Evolutionary conservation across 2,329 filamentous ascomycete species (phyloP), one percentile per base, ranked within the genome.

Genomic region (Penicillium rolfsii): DNA sequence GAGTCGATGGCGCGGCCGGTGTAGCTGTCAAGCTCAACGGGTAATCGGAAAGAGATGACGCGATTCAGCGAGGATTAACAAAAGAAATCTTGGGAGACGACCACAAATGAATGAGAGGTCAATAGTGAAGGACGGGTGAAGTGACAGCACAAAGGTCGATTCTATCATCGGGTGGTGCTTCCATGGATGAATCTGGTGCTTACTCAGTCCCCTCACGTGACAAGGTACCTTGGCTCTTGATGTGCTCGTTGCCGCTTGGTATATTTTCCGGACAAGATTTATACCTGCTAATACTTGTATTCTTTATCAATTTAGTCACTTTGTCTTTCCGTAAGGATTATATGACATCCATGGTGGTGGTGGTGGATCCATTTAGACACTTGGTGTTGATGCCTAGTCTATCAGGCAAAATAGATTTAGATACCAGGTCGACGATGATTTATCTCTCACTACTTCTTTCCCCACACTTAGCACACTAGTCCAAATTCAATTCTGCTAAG

Each of bases 171-270:
- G 16, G 5, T 53, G 49, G 66, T 59, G 59, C 59, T 63, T 64
- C 52, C 52, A 41, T 56, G 53, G 50, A 41, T 56, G 53, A 45
- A 41, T 52, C 43, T 49, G 55, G 46, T 26, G 67, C 66, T 69
- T 68, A 68, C 61, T 65, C 62, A 68, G n/a, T 22, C 1, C 33
- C 5, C 2, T 56, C 67, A 68, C 66, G 43, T 69, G 67, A 66
- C 58, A 55, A 40, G 8, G 30, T 52, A 52, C 36, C 30, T 57
- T 57, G 45, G 30, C 33, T 46, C 4, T 46, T 30, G 19, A 11
- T 24, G 16, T 16, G 12, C 26, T 6, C 36, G 12, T 14, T 45
- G 19, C 12, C 19, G 2, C 16, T 19, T 6, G 5, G 40, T 43
- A 12, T 24, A 19, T 5, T 22, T 43, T 36, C 35, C 5, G 35